Conservation (phyloP, 2,329 filamentous ascomycete species). For the Verticillium dahliae region DNA sequence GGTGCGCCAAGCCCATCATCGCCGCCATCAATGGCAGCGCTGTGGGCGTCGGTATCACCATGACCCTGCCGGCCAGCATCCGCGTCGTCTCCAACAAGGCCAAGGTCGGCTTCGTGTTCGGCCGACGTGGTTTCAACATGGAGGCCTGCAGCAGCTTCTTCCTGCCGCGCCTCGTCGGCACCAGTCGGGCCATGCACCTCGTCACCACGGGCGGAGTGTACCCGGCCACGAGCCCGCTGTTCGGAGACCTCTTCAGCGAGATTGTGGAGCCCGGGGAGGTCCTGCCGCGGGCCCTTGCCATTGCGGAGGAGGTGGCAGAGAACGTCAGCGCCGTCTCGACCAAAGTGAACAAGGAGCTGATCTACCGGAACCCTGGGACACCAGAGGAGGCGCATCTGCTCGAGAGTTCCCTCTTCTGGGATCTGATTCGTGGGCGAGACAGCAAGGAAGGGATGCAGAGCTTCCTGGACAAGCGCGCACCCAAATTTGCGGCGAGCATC, state of each 20-base stretch:
- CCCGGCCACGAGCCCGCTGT: conserved; percentile 39
- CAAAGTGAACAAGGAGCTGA: conserved; percentile 64
- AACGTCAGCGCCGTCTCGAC: conserved; percentile 61
- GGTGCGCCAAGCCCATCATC: conserved; percentile 52
- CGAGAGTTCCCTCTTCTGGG: conserved; percentile 58
- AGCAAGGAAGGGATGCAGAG: conserved; percentile 60
- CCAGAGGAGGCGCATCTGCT: conserved; percentile 66
- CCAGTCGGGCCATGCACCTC: conserved; percentile 56
- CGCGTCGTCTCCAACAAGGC: conserved; percentile 48
- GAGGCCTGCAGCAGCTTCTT: conserved; percentile 69
- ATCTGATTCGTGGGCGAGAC: conserved; percentile 51
- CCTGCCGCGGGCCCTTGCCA: conserved; percentile 55
- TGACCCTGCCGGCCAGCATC: conserved; percentile 50
- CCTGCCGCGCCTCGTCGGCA: conserved; percentile 63
- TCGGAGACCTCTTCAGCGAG: conserved; percentile 60
- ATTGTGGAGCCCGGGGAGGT: conserved; percentile 54
- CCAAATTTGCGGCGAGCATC: conserved; percentile 55
- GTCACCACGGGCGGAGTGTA: conserved; percentile 62
- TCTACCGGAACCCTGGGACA: conserved; percentile 51
- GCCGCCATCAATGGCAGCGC: conserved; percentile 53
- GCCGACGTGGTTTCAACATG: conserved; percentile 62
- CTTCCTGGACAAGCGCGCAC: conserved; percentile 64
- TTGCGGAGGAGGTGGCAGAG: conserved; percentile 59
- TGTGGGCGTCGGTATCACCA: conserved; percentile 56
- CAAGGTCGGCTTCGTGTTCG: conserved; percentile 70